Conservation (phyloP, 345 rosid genomes). For the Lepidium didymum region DNA sequence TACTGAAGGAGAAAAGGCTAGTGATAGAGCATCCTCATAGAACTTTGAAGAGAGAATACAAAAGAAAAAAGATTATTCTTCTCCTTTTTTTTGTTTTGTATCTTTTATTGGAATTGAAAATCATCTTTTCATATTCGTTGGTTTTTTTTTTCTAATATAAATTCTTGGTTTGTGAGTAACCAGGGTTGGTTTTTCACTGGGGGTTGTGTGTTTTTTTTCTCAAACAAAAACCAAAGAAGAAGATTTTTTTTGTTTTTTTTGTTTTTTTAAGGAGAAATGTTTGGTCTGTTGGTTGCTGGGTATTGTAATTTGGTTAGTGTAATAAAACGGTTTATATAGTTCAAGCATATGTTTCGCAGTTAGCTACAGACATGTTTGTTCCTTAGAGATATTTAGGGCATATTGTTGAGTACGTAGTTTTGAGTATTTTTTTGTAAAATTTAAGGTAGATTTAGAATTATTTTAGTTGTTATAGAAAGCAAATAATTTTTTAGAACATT, state of each 20-base stretch:
- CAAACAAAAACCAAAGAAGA: no score
- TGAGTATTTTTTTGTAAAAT: no score
- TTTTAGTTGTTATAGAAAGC: no score
- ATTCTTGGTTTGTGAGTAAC: constrained; percentile 18
- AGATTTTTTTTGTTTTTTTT: not conserved
- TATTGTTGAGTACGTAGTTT: no score
- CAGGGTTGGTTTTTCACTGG: not conserved
- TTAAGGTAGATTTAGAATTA: no score
- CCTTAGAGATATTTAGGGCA: no score
- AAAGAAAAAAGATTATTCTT: not conserved
- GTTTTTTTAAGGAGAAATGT: not conserved
- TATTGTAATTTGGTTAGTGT: constrained; percentile 6
- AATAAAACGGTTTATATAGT: constrained; percentile 4
- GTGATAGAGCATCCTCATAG: constrained; percentile 32
- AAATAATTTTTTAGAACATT: no score
- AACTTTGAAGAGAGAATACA: not conserved
- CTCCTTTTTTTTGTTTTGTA: not conserved
- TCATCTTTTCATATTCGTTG: constrained; percentile 13
- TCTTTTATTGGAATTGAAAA: constrained; percentile 12
- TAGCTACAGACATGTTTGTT: not conserved
- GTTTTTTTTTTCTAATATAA: not conserved
- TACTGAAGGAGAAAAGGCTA: constrained; percentile 25
- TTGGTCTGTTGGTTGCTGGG: constrained; percentile 3
- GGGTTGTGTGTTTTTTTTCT: constrained; percentile 8
- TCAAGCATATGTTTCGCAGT: not conserved